Base-by-base conservation (phyloP, 192 early-diverging fungal genomes). In the Radiomyces spectabilis region DNA sequence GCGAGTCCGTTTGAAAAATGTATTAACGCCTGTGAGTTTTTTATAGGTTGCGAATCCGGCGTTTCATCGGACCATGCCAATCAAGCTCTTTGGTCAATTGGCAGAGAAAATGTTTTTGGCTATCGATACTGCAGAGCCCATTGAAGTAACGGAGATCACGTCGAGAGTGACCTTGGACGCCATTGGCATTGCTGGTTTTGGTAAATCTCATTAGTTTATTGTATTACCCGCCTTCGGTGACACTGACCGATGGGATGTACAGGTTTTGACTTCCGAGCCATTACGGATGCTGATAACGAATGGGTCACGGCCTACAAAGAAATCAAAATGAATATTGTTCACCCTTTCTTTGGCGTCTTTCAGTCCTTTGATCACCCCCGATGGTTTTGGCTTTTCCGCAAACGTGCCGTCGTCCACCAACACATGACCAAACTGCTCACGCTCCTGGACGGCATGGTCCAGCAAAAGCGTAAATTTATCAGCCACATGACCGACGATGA, bases 131-230 rank as follows among this genome's bases (percentile, higher is more conserved):
- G n/a, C n/a, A n/a, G n/a, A n/a, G n/a, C n/a, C n/a, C n/a, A n/a
- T n/a, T n/a, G n/a, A n/a, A n/a, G n/a, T n/a, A n/a, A n/a, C n/a
- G n/a, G n/a, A n/a, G n/a, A n/a, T 48, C 9, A 48, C 15, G 21
- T 21, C 13, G 19, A 41, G 59, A 4, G 27, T 63, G 24, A 63
- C 61, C 4, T 39, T 63, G 24, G 61, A 63, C 33, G 37, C 49
- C 44, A 63, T 63, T 41, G 51, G 52, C 2, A 18, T 40, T 33
- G 61, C 61, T 41, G 61, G 35, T 2, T 63, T 55, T 48, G 61
- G 61, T 18, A 40, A 53, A n/a, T n/a, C n/a, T n/a, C n/a, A n/a
- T n/a, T n/a, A n/a, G n/a, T n/a, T n/a, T n/a, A n/a, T n/a, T n/a
- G n/a, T n/a, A n/a, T n/a, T n/a, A n/a, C n/a, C n/a, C n/a, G n/a